Evolutionary conservation across 257 asterid genomes (phyloP).

Genomic region (Scutellaria galericulata): DNA sequence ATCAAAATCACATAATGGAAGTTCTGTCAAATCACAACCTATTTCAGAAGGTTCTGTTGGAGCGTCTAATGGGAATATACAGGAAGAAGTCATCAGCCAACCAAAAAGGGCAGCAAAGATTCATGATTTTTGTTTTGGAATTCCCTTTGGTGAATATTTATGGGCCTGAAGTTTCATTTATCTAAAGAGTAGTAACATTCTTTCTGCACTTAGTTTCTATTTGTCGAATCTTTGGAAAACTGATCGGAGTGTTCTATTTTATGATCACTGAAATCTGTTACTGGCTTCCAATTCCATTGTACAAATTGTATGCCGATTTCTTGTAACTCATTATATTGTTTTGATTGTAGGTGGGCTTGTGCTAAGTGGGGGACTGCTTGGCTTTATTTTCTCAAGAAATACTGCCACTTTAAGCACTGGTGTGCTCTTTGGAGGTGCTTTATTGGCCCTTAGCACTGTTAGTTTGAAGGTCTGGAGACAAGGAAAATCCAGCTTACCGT

Average conservation of each 20-base stretch:
- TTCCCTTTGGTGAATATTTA: slow-evolving; percentile 78
- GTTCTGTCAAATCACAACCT: slow-evolving; percentile 45
- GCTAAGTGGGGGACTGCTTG: slow-evolving; percentile 71
- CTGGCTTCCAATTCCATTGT: slow-evolving; percentile 6
- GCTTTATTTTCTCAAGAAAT: slow-evolving; percentile 75
- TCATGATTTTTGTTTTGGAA: slow-evolving; percentile 94
- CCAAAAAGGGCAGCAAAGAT: slow-evolving; percentile 74
- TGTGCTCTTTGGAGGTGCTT: slow-evolving; percentile 78
- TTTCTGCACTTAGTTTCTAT: slow-evolving; percentile 24
- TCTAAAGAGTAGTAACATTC: not conserved
- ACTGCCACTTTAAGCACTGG: slow-evolving; percentile 61
- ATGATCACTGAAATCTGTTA: not conserved
- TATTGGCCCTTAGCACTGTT: slow-evolving; percentile 77
- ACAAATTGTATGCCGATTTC: not conserved
- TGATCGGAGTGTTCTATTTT: not conserved
- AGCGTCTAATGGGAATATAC: slow-evolving; percentile 42
- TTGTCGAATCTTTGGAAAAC: not conserved
- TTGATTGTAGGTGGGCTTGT: slow-evolving; percentile 75
- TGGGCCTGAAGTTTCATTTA: slow-evolving; percentile 10
- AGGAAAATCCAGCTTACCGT: slow-evolving; percentile 95
- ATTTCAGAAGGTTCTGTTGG: slow-evolving; percentile 42
- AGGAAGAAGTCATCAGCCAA: slow-evolving; percentile 45
- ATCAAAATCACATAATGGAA: slow-evolving; percentile 50
- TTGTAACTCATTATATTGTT: slow-evolving; percentile 33
- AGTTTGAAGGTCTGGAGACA: slow-evolving; percentile 88